Evolutionary conservation across 148 eudicot genomes (phyloP).

Genomic region (Chenopodium formosanum): DNA sequence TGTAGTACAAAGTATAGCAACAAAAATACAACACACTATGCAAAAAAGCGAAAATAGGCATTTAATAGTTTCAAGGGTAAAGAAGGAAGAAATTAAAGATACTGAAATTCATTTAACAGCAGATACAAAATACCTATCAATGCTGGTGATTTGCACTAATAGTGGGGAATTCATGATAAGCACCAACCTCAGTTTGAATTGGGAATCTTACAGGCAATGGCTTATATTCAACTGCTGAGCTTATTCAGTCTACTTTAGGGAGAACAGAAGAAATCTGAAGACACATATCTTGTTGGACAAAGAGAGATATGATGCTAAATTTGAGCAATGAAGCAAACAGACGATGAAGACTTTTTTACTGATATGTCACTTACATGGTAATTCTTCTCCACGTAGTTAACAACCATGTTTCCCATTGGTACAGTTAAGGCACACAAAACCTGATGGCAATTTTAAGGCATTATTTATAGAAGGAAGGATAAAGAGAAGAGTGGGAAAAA

Average conservation of each 20-base stretch:
- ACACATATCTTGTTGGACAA: neutral
- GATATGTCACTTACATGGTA: conserved; percentile 50
- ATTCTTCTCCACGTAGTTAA: conserved; percentile 54
- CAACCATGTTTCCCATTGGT: conserved; percentile 55
- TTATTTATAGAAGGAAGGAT: neutral
- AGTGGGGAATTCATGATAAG: neutral
- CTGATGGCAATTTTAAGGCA: conserved; percentile 32
- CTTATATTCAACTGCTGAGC: neutral
- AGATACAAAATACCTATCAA: neutral
- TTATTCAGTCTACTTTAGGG: neutral
- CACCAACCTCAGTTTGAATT: neutral
- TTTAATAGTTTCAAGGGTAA: neutral
- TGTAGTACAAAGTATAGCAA: neutral
- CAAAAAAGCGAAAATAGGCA: neutral
- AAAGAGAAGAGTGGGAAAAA: neutral
- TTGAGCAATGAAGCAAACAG: neutral
- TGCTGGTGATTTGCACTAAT: neutral
- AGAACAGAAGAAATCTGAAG: too few relatives aligned
- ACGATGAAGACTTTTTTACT: neutral
- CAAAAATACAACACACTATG: neutral
- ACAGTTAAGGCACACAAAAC: conserved; percentile 62
- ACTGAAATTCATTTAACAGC: neutral
- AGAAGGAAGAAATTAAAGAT: neutral
- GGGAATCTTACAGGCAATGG: neutral
- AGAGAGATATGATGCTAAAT: neutral